Evolutionary conservation across 2,329 filamentous ascomycete genomes (phyloP).

Genomic region (Arthrinium puccinioides): DNA sequence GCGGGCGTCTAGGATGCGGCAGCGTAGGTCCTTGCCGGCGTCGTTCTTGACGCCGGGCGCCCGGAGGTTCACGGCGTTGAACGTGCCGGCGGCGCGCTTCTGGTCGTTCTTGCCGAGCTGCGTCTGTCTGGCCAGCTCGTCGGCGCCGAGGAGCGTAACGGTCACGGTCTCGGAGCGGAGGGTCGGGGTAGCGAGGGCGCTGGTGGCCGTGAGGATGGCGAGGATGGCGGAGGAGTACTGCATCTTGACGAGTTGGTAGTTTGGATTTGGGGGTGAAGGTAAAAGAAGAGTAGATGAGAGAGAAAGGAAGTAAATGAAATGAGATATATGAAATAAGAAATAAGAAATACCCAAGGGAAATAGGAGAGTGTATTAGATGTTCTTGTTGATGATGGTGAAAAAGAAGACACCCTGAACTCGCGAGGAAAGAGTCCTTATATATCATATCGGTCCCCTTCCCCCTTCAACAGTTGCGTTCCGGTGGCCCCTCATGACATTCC

Average conservation of each 20-base stretch:
- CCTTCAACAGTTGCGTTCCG: too few relatives aligned
- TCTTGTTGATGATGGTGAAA: background rate
- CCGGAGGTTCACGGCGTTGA: background rate
- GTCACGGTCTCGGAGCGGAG: background rate
- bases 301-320: background rate
- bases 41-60: background rate
- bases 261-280: background rate
- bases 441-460: too few relatives aligned
- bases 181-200: background rate
- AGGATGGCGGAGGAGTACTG: background rate
- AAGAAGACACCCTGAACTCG: too few relatives aligned
- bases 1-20: background rate
- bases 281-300: background rate
- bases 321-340: background rate
- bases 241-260: background rate
- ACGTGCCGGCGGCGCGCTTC: background rate
- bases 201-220: background rate
- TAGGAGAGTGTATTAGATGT: too few relatives aligned
- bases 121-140: background rate
- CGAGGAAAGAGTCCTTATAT: too few relatives aligned
- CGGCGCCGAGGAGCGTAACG: background rate
- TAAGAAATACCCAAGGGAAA: background rate
- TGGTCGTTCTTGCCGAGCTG: background rate
- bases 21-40: conserved; percentile 1
- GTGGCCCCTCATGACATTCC: too few relatives aligned